Percentiles rank a stretch among this genome's conserved stretches.
These are phyloP conservation scores for Monilinia fructicola DNA, from an alignment of 2,329 filamentous ascomycete genomes.

Conservation along the genomic window DNA sequence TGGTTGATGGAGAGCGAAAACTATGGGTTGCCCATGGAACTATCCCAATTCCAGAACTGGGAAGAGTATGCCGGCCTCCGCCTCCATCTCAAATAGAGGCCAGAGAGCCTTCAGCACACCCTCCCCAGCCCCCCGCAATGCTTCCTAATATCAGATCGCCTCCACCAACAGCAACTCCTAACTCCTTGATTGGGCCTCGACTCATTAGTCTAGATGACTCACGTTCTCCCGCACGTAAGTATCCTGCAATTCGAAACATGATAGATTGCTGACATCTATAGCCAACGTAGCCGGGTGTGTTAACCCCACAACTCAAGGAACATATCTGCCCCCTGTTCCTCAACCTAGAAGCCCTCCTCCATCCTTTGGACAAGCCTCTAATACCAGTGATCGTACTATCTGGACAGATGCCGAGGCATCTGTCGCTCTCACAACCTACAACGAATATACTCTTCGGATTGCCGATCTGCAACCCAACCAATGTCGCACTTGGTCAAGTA, in stretches of 20 bases:
- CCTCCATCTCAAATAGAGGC: background rate
- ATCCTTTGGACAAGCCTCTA: background rate
- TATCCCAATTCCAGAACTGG: slow-evolving; percentile 5
- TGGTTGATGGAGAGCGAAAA: slow-evolving; percentile 28
- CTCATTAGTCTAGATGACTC: background rate
- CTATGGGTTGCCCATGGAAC: background rate
- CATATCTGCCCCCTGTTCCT: background rate
- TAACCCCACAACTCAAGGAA: background rate
- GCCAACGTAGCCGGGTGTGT: background rate
- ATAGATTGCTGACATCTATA: background rate
- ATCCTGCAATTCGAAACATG: background rate
- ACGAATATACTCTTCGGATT: slow-evolving; percentile 31
- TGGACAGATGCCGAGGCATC: slow-evolving; percentile 26
- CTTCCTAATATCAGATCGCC: background rate
- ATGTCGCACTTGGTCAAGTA: slow-evolving; percentile 25
- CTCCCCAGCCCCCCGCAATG: background rate
- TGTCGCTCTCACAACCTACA: slow-evolving; percentile 30
- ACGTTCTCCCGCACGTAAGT: background rate
- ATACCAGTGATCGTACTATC: slow-evolving; percentile 20
- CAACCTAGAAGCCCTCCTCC: slow-evolving; percentile 1
- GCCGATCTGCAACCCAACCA: background rate
- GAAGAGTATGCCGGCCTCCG: background rate
- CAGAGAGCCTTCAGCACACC: background rate
- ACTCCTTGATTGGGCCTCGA: background rate
- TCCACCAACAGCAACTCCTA: background rate